Evolutionary conservation across 2,329 filamentous ascomycete genomes (phyloP), one percentile per base, ranked within the genome.

Genomic region (Cercospora sp.): DNA sequence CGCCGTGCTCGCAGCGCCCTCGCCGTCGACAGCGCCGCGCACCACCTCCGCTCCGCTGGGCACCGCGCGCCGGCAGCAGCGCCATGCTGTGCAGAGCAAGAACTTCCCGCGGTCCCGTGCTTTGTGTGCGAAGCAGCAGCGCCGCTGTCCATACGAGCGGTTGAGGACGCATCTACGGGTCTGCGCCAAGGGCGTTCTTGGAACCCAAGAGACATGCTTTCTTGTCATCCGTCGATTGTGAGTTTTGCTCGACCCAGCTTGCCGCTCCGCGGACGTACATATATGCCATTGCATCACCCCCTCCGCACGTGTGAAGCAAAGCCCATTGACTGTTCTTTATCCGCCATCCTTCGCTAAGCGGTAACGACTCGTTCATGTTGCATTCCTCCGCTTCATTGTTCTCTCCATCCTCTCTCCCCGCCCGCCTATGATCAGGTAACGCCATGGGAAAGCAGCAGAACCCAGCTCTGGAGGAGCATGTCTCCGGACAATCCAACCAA

Each of bases 401-500:
- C 40, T 26, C 31, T 61, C 31, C 60, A 31, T 63, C 36, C 33
- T 28, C 36, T 26, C 28, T 64, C 55, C 48, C 26, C 42, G 8
- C 26, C 8, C 28, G 58, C 42, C 42, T 36, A 66, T 65, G 63
- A 63, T 40, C 51, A 60, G 30, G 51, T 36, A 26, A 42, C 63
- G 66, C 36, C 9, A 72, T 72, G 71, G 69, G 67, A 42, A 68
- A 70, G 33, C 55, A 59, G 30, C 65, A 69, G 59, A 64, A 68
- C 33, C 45, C 45, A 51, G 53, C 66, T 23, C 68, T 73, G 8
- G 69, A 71, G 12, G 63, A 70, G 33, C 75, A 77, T 68, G 72
- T 77, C 69, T 76, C 75, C 18, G 74, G 74, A 62, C 74, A 75
- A 65, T 70, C 73, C 23, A 84, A 84, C 72, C 83, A 81, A 69